A percentile compares a stretch with the other conserved stretches of the same genome.
These are phyloP conservation scores for Hyphodiscus sp. DNA, from an alignment of 2,329 filamentous ascomycete species.

Conservation along the genomic window DNA sequence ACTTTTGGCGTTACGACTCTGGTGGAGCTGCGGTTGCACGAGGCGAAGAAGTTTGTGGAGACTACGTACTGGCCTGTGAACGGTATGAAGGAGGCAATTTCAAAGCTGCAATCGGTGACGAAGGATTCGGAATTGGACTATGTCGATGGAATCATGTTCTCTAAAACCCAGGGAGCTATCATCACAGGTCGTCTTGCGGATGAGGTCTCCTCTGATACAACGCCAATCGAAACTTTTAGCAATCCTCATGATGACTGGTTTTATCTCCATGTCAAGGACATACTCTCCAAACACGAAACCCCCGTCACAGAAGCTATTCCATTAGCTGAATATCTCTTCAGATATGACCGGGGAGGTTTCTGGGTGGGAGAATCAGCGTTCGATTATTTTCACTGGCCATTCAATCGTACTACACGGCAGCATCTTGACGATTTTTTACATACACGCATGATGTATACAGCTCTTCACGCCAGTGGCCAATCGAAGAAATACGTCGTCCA, in stretches of 20 bases:
- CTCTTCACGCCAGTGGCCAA: conserved; percentile 51
- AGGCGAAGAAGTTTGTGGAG: conserved; percentile 49
- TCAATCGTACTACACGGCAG: conserved; percentile 52
- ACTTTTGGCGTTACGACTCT: conserved; percentile 55
- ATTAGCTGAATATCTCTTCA: conserved; percentile 48
- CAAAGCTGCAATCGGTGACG: conserved; percentile 33
- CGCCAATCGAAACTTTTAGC: conserved; percentile 39
- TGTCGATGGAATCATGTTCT: conserved; percentile 53
- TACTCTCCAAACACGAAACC: conserved; percentile 8
- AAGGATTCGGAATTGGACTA: conserved; percentile 42
- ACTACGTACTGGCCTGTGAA: conserved; percentile 44
- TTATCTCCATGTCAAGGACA: conserved; percentile 52
- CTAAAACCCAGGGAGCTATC: conserved; percentile 42
- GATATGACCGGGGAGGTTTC: conserved; percentile 59
- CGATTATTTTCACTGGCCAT: conserved; percentile 53
- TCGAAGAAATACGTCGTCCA: conserved; percentile 54
- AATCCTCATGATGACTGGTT: conserved; percentile 55
- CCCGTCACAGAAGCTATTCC: conserved; percentile 36
- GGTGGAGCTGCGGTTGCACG: conserved; percentile 49
- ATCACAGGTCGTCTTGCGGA: conserved; percentile 47
- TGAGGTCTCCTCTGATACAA: conserved; percentile 15
- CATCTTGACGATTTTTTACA: conserved; percentile 55
- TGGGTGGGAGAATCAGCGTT: conserved; percentile 58
- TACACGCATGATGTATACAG: conserved; percentile 55
- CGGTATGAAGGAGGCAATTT: conserved; percentile 38